Base-by-base conservation (phyloP, 169 alveolate species). In the Pseudocohnilembus persalinus region DNA sequence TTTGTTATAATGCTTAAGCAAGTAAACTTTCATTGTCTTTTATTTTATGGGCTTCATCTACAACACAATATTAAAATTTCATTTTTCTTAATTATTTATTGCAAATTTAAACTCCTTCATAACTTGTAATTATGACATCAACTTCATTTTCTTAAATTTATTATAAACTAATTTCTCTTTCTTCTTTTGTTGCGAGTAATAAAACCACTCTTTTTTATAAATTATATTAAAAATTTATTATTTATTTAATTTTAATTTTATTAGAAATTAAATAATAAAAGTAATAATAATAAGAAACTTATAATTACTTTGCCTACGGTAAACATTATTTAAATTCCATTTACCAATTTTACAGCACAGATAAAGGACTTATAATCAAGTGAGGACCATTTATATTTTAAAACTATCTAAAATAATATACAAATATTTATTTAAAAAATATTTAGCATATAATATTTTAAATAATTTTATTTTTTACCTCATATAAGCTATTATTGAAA, bases 321-420 rank as follows among this genome's bases (percentile, higher is more conserved):
- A 95, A 89, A 97, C 99, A 97, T 78, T 89, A 91, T 32, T 86
- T 76, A 77, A 95, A 87, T 88, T 98, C 99, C 35, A 98, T 94
- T 80, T 96, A 92, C 99, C 99, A 98, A 88, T 98, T 97, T 73
- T 98, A 98, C 29, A 97, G 98, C 11, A 99, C 96, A 1, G 98
- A 96, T 79, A 96, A 91, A 0, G 99, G 99, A 0, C 95, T 99
- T n/a, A 98, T 98, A 75, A 98, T 96, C 83, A 98, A 88, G 90
- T 97, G 98, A 20, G 99, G 99, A 26, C 97, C 98, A 73, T 82
- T 82, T 16, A 90, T 89, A 27, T 78, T 74, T 76, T 94, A 82
- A 33, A 77, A 31, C 76, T 90, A 86, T 49, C 68, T 49, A 49
- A 11, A 11, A 80, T 76, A 63, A 90, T 30, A 32, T 76, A 11